Evolutionary conservation across 495 filamentous ascomycete genomes (phyloP), one percentile per base, ranked within the genome.

Genomic region (Aspergillus taichungensis): DNA sequence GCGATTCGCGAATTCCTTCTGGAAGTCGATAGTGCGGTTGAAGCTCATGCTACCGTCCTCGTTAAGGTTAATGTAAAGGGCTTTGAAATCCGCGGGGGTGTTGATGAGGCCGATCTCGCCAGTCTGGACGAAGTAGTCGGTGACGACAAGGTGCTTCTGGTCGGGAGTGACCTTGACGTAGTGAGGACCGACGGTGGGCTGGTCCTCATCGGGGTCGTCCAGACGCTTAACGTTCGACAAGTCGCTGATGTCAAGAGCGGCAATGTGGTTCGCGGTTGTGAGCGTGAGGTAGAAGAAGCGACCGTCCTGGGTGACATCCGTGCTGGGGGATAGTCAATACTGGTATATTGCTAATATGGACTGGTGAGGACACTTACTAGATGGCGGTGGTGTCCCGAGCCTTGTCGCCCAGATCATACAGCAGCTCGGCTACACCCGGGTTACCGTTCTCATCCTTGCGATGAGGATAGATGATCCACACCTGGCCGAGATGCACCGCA

Each of bases 381-480:
- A 81, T 81, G 34, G 79, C 79, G 35, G 72, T 52, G 0, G 73
- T 74, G 51, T 81, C 66, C 27, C 71, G 70, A 28, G 76, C 77
- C 42, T 72, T 73, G 30, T 64, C 62, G 11, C 77, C 79, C 10
- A 83, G 68, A 47, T 81, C 77, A 46, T 70, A 81, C 10, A 80
- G 70, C 7, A 75, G 62, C 57, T 80, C 69, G 10, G 76, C 71
- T 10, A 72, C 66, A 40, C 79, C 79, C 42, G 71, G 77, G 8
- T 73, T 73, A 42, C 76, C 77, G 39, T 71, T 65, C 8, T 59
- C 47, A 45, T 76, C 67, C 37, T 57, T 74, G 42, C 74, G 74
- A 60, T 73, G 72, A 11, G 79, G 79, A 53, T 81, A 81, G 62
- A 83, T 77, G 54, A 81, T 77, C 77, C 78, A 81, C 37, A 81